Evolutionary conservation across 179 eudicot species (phyloP).

Genomic region (Sideroxylon spinosum): DNA sequence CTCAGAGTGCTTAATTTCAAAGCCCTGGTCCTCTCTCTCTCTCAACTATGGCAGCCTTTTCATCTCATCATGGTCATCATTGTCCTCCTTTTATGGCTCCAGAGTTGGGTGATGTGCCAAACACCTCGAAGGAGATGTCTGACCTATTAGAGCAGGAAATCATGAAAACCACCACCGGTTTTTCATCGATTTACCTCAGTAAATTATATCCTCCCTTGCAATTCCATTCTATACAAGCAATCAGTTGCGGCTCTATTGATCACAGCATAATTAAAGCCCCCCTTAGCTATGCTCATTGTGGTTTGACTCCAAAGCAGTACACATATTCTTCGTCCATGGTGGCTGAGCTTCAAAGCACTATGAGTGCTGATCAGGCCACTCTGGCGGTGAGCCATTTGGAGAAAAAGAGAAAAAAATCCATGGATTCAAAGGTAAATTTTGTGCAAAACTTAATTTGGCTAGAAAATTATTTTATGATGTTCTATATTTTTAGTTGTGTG

Average conservation of each 20-base stretch:
- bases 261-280: neutral
- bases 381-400: neutral
- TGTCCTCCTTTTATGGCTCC: neutral
- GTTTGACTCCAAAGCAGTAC: neutral
- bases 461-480: neutral
- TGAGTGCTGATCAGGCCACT: neutral
- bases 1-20: neutral
- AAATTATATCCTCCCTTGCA: neutral
- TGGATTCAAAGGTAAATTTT: neutral
- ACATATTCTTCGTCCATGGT: constrained; percentile 8
- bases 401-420: neutral
- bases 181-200: neutral
- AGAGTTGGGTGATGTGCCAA: constrained; percentile 5
- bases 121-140: neutral
- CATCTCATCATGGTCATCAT: neutral
- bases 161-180: neutral
- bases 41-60: constrained; percentile 9
- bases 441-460: neutral
- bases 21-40: neutral
- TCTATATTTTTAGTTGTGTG: neutral
- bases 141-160: neutral
- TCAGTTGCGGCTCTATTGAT: neutral
- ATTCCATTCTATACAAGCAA: neutral
- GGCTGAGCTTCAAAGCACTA: neutral
- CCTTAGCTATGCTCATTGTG: neutral